Conservation (phyloP, 2,329 filamentous ascomycete species). For the Diaporthe destruens region DNA sequence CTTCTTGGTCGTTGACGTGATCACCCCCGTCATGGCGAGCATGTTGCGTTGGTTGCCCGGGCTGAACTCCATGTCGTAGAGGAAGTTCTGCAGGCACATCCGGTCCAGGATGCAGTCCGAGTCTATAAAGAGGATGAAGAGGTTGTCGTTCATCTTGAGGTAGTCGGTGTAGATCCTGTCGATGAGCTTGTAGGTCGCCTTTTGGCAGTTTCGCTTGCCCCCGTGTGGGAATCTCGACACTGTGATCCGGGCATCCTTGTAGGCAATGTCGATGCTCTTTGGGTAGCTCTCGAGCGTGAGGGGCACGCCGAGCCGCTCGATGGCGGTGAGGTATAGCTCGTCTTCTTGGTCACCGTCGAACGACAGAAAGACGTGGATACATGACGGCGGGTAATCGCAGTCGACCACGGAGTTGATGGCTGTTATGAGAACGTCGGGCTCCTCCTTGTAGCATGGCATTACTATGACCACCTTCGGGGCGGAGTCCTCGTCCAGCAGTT, state of each 20-base stretch:
- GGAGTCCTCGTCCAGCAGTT: constrained; percentile 83
- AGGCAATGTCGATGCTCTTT: constrained; percentile 89
- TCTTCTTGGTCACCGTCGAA: constrained; percentile 94
- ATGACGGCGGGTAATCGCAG: constrained; percentile 92
- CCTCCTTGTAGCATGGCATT: constrained; percentile 97
- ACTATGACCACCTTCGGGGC: constrained; percentile 96
- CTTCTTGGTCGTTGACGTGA: constrained; percentile 91
- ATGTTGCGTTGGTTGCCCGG: constrained; percentile 92
- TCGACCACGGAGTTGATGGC: constrained; percentile 93
- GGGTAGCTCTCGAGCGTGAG: constrained; percentile 83
- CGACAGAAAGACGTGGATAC: constrained; percentile 94
- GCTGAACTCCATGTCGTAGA: constrained; percentile 98
- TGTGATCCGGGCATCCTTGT: constrained; percentile 85
- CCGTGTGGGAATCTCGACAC: constrained; percentile 93
- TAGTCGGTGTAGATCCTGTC: constrained; percentile 93
- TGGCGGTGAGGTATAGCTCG: constrained; percentile 88
- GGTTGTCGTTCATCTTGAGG: constrained; percentile 86
- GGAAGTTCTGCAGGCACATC: constrained; percentile 94
- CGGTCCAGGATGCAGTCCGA: constrained; percentile 95
- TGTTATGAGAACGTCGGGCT: constrained; percentile 84
- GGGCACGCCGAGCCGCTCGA: constrained; percentile 86
- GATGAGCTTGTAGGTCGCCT: constrained; percentile 91
- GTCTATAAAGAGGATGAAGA: constrained; percentile 97
- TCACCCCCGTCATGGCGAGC: constrained; percentile 97
- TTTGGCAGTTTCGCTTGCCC: constrained; percentile 94